A percentile compares a stretch with the other conserved stretches of the same genome.
Evolutionary conservation across 202 grass and related monocot species (phyloP).

Genomic region (Dendrocalamus latiflorus): DNA sequence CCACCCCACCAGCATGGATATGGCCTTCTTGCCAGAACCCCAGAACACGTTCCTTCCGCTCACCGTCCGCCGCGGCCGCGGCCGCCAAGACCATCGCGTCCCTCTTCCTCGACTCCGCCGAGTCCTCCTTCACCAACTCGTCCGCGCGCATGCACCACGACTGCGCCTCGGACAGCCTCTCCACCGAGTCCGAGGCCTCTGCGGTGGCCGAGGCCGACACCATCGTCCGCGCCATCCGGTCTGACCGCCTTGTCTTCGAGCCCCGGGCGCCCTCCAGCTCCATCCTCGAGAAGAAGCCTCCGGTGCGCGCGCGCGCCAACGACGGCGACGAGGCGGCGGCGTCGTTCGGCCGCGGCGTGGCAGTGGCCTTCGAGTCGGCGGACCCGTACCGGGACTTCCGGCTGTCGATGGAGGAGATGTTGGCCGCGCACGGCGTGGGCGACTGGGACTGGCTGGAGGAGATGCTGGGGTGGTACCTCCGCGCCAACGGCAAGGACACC

Average conservation of each 20-base stretch:
- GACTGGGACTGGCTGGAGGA: slow-evolving; percentile 66
- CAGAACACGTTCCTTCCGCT: slow-evolving; percentile 37
- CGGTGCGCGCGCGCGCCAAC: background rate
- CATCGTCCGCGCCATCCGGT: slow-evolving; percentile 51
- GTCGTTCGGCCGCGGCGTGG: slow-evolving; percentile 31
- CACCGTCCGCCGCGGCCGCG: background rate
- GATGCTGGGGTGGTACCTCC: slow-evolving; percentile 63
- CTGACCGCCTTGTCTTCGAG: slow-evolving; percentile 59
- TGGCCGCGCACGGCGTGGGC: slow-evolving; percentile 36
- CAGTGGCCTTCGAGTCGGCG: slow-evolving; percentile 42
- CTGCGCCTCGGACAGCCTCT: slow-evolving; percentile 49
- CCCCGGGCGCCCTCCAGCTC: slow-evolving; percentile 50
- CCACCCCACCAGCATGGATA: slow-evolving; percentile 45
- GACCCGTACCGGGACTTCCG: slow-evolving; percentile 61
- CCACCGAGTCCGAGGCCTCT: slow-evolving; percentile 40
- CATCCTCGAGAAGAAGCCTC: slow-evolving; percentile 37
- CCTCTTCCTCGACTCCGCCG: slow-evolving; percentile 54
- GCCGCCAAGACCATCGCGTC: slow-evolving; percentile 35
- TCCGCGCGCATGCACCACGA: slow-evolving; percentile 41
- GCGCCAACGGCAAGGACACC: slow-evolving; percentile 43
- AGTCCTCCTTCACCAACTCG: slow-evolving; percentile 68
- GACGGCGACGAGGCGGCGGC: background rate
- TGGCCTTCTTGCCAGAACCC: slow-evolving; percentile 75
- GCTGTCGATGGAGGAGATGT: slow-evolving; percentile 61
- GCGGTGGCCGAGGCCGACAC: slow-evolving; percentile 31